phyloP scores from a whole-genome alignment of 2,329 filamentous ascomycete species.

The Aspergillus pseudonomiae region DNA sequence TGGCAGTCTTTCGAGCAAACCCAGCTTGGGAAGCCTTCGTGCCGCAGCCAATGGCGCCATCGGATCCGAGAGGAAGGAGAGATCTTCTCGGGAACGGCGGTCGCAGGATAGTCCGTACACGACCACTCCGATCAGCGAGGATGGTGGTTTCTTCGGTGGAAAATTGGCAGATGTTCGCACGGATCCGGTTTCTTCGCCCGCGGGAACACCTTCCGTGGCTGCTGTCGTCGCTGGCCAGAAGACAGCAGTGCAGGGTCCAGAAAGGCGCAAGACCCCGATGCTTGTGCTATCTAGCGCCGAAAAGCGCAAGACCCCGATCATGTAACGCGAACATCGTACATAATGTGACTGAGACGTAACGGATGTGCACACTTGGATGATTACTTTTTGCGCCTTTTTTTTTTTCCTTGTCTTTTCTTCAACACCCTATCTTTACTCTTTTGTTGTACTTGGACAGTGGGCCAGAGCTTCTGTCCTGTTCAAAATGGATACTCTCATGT shows the following conservation, averaged over 20 bases:
- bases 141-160: slow-evolving; percentile 58
- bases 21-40: slow-evolving; percentile 73
- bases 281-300: slow-evolving; percentile 86
- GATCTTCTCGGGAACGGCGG: slow-evolving; percentile 58
- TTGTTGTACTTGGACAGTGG: slow-evolving; percentile 8
- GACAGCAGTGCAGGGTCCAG: slow-evolving; percentile 56
- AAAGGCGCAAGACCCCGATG: slow-evolving; percentile 80
- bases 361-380: slow-evolving; percentile 31
- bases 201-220: slow-evolving; percentile 40
- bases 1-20: slow-evolving; percentile 77
- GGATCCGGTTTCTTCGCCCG: slow-evolving; percentile 39
- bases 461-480: background rate
- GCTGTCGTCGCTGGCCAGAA: slow-evolving; percentile 55
- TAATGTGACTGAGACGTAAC: slow-evolving; percentile 41
- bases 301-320: slow-evolving; percentile 78
- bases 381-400: slow-evolving; percentile 19
- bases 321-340: slow-evolving; percentile 48
- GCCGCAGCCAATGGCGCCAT: slow-evolving; percentile 82
- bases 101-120: slow-evolving; percentile 57
- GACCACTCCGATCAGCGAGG: slow-evolving; percentile 67
- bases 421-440: background rate
- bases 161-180: slow-evolving; percentile 55
- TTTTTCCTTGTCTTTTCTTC: slow-evolving; percentile 6
- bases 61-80: slow-evolving; percentile 82
- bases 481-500: slow-evolving; percentile 1